phyloP scores from a whole-genome alignment of 495 filamentous ascomycete genomes.

The Gamarada debralockiae region DNA sequence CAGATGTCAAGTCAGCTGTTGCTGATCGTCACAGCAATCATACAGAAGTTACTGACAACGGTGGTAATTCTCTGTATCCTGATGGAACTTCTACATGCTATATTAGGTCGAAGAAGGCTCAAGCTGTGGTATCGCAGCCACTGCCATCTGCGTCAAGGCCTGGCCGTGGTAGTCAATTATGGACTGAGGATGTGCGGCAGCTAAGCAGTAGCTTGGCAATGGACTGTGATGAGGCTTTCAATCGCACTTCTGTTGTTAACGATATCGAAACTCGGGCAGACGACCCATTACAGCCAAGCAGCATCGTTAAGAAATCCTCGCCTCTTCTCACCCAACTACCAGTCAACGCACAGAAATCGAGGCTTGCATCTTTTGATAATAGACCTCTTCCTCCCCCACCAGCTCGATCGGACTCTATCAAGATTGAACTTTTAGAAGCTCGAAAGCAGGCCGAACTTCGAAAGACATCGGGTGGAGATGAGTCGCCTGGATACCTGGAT shows the following conservation, averaged over 20 bases:
- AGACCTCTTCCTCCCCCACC: constrained; percentile 51
- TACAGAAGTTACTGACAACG: constrained; percentile 23
- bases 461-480: constrained; percentile 12
- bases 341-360: background rate
- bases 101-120: constrained; percentile 25
- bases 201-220: constrained; percentile 43
- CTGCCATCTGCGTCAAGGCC: constrained; percentile 1
- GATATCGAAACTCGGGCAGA: constrained; percentile 35
- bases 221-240: constrained; percentile 72
- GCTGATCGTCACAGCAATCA: constrained; percentile 17
- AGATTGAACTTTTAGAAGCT: constrained; percentile 23
- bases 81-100: constrained; percentile 12
- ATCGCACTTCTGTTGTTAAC: constrained; percentile 31
- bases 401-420: constrained; percentile 44
- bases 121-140: constrained; percentile 2
- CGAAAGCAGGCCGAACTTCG: constrained; percentile 21
- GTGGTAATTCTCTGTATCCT: constrained; percentile 9
- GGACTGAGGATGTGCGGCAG: constrained; percentile 47
- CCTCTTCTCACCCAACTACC: background rate
- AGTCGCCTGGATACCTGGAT: constrained; percentile 20
- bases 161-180: constrained; percentile 17
- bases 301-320: too few relatives aligned
- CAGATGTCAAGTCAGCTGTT: constrained; percentile 10
- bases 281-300: constrained; percentile 24
- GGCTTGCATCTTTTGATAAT: constrained; percentile 28